Base-by-base conservation (phyloP, 768 basidiomycete genomes). In the Rossbeevera mucosa region DNA sequence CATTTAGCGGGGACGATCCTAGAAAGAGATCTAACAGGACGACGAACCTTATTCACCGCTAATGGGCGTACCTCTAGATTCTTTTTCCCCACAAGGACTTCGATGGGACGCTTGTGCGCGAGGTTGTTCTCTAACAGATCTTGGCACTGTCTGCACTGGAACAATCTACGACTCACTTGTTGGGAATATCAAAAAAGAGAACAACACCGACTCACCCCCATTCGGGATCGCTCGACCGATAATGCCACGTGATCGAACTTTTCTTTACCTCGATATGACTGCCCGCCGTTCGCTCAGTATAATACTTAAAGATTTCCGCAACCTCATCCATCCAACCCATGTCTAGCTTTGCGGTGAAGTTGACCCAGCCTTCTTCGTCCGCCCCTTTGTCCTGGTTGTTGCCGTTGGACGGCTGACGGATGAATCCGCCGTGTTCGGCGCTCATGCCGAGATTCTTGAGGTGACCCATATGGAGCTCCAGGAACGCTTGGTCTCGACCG, bases 291-390 rank as follows among this genome's bases (percentile, higher is more conserved):
- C 95, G 77, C 81, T 95, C 94, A 16, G 92, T 95, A 72, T 95
- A 95, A 72, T 95, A 98, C 70, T 80, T 82, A 72, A 99, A 99
- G 46, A 99, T 86, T 73, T 97, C 93, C 61, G 86, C 81, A 26
- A 96, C 95, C 73, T 99, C 95, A 48, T 71, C 75, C 89, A 95
- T 93, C 95, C 95, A 99, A 58, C 82, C 82, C 95, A 98, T 98
- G 72, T 99, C 94, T 64, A 99, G 68, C 55, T 77, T 80, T 69
- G 85, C 81, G n/a, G 94, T 96, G 66, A 96, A 88, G 65, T 93
- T 94, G 56, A 74, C 76, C 91, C 95, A 99, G 20, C 31, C 26
- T 55, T 79, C 74, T 25, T 56, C 60, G 18, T 51, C 53, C 18
- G 36, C 36, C 9, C n/a, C 36, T 18, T 18, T 18, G 18, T 38